phyloP scores from a whole-genome alignment of 2,329 filamentous ascomycete species.

The Cytospora chrysosperma region DNA sequence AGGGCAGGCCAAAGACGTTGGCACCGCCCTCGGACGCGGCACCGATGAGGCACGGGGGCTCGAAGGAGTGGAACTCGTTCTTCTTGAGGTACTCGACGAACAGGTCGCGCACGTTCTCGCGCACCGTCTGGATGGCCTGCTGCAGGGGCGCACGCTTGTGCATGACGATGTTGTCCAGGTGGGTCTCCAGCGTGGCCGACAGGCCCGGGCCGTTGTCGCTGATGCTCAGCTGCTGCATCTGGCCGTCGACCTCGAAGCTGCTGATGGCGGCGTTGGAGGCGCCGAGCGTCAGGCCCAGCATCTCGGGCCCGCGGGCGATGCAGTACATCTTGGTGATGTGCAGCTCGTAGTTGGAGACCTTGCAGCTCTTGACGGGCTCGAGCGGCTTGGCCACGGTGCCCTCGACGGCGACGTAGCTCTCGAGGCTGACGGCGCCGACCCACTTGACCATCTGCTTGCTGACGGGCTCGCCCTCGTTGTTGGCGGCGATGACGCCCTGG shows the following conservation, averaged over 20 bases:
- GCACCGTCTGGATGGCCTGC: constrained; percentile 65
- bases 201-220: constrained; percentile 41
- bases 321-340: constrained; percentile 85
- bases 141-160: constrained; percentile 90
- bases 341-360: constrained; percentile 77
- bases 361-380: constrained; percentile 85
- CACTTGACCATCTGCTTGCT: constrained; percentile 95
- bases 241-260: constrained; percentile 58
- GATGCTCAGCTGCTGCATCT: constrained; percentile 42
- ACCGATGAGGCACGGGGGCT: constrained; percentile 85
- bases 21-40: constrained; percentile 90
- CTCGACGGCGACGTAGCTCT: constrained; percentile 81
- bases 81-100: constrained; percentile 64
- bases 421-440: constrained; percentile 69
- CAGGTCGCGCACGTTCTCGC: constrained; percentile 38
- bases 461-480: constrained; percentile 61
- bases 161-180: constrained; percentile 88
- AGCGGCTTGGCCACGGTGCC: constrained; percentile 77
- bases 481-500: constrained; percentile 74
- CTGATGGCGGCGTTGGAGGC: constrained; percentile 54
- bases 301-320: constrained; percentile 61
- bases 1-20: constrained; percentile 86
- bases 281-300: constrained; percentile 58
- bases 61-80: constrained; percentile 76
- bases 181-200: constrained; percentile 79